phyloP scores from a whole-genome alignment of 2,329 filamentous ascomycete genomes.

The Cercospora berteroae region DNA sequence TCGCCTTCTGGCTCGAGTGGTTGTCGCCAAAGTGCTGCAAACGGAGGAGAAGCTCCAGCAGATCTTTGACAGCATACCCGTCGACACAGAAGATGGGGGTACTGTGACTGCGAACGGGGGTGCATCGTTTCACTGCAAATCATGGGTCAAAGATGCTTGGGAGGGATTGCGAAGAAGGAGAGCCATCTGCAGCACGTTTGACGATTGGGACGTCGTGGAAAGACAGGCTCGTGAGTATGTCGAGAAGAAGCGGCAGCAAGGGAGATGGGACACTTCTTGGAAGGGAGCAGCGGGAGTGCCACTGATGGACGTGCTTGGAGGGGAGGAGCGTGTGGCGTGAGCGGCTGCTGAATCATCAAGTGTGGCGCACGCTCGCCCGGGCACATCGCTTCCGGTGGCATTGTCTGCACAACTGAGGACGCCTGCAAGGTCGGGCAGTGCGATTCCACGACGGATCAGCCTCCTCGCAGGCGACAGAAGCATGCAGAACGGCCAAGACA shows the following conservation, averaged over 20 bases:
- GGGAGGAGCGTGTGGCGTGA: not conserved
- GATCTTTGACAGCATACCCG: not conserved
- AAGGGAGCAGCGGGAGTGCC: not conserved
- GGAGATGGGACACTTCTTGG: not conserved
- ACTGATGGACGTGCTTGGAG: not conserved
- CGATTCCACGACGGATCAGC: not conserved
- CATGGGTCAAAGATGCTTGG: not conserved
- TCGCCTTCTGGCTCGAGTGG: constrained; percentile 11
- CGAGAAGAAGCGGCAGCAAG: not conserved
- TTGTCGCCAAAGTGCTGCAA: constrained; percentile 18
- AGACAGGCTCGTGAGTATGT: not conserved
- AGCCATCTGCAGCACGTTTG: not conserved
- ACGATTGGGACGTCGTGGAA: not conserved
- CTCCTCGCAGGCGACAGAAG: not conserved
- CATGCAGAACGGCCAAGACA: not conserved
- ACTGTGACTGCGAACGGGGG: not conserved
- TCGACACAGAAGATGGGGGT: not conserved
- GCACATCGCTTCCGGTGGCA: no score
- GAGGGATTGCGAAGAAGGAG: not conserved
- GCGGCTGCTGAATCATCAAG: not conserved
- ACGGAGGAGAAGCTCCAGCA: not conserved
- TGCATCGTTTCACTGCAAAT: not conserved
- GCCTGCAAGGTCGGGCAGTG: not conserved
- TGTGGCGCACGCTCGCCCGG: no score
- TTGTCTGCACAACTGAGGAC: no score